phyloP scores from a whole-genome alignment of 192 early-diverging fungal genomes.

The Linnemannia elongata region DNA sequence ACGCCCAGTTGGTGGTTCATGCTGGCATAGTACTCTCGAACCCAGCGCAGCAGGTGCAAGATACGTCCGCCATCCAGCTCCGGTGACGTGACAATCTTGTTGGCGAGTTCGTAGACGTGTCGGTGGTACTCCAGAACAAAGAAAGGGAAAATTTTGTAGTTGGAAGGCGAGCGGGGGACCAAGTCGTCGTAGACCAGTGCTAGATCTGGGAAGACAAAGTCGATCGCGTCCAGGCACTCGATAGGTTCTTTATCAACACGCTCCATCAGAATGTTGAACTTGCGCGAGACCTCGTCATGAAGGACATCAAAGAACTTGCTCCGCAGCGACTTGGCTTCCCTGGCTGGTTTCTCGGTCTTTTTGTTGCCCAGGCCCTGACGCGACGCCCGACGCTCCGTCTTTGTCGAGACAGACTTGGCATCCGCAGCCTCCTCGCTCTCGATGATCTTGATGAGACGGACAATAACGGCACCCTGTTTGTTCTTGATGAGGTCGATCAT shows the following conservation, averaged over 20 bases:
- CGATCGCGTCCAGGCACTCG: conserved; percentile 73
- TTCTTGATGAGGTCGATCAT: conserved; percentile 84
- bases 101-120: conserved; percentile 85
- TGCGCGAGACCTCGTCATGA: conserved; percentile 74
- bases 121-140: conserved; percentile 97
- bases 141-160: conserved; percentile 95
- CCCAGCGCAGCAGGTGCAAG: conserved; percentile 87
- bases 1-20: conserved; percentile 92
- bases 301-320: conserved; percentile 86
- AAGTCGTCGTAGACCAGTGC: conserved; percentile 91
- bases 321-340: conserved; percentile 78
- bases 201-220: conserved; percentile 92
- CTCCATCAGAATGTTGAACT: conserved; percentile 76
- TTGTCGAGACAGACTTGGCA: conserved; percentile 70
- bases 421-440: conserved; percentile 94
- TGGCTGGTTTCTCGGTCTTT: conserved; percentile 60
- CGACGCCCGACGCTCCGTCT: conserved; percentile 60
- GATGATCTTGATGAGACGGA: conserved; percentile 94
- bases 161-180: conserved; percentile 87
- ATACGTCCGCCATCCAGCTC: conserved; percentile 93
- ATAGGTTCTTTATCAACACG: conserved; percentile 71
- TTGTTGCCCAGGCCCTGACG: conserved; percentile 64
- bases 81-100: conserved; percentile 74
- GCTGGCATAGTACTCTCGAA: conserved; percentile 90
- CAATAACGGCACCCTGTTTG: conserved; percentile 78